A percentile compares a stretch with the other conserved stretches of the same genome.
Conservation (phyloP, 2,329 filamentous ascomycete species). For the Colletotrichum tamarilloi region DNA sequence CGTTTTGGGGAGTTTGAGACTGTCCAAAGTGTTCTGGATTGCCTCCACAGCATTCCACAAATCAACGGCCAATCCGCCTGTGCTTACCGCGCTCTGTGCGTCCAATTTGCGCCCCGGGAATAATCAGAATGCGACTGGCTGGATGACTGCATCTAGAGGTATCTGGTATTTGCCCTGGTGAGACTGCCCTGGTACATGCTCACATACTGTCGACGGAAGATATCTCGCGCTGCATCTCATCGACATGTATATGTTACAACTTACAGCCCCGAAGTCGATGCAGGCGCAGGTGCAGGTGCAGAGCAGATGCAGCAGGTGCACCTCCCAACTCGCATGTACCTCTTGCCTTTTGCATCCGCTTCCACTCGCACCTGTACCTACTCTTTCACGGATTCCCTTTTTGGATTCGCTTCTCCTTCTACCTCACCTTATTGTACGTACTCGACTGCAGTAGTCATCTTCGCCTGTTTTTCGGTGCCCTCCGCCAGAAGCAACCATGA, state of each 20-base stretch:
- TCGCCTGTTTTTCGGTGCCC: background rate
- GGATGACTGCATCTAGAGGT: background rate
- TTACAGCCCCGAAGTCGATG: background rate
- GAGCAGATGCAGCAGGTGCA: background rate
- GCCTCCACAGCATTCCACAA: background rate
- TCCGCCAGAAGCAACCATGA: background rate
- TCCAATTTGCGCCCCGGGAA: background rate
- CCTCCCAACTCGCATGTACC: background rate
- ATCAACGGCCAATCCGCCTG: background rate
- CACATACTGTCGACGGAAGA: background rate
- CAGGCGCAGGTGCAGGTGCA: background rate
- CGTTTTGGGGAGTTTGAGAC: background rate
- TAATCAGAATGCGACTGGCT: background rate
- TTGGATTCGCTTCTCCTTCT: background rate
- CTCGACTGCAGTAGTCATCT: no score
- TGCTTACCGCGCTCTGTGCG: background rate
- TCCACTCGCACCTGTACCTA: background rate
- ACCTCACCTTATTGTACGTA: no score
- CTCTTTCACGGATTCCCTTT: background rate
- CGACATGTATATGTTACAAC: background rate
- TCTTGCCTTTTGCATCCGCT: background rate
- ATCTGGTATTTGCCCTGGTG: background rate
- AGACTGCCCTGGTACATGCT: no score
- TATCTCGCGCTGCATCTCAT: background rate
- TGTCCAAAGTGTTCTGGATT: background rate